Conservation (phyloP, 805 yeast species). For the Candida stauntonica region DNA sequence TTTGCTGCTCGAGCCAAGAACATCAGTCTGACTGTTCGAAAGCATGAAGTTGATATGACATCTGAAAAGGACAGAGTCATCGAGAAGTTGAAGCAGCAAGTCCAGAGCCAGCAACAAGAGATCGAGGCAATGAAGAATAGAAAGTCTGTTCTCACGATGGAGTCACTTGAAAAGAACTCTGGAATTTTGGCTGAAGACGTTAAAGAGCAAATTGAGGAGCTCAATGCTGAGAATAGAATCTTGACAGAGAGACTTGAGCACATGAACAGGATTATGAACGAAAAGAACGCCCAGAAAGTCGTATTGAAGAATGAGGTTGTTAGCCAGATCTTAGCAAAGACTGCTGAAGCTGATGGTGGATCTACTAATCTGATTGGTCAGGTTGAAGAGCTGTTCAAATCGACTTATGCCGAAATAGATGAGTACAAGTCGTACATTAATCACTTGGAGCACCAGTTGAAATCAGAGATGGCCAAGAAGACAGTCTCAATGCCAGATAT, state of each 20-base stretch:
- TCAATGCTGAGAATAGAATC: conserved; percentile 61
- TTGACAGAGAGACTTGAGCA: conserved; percentile 68
- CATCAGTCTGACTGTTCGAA: conserved; percentile 63
- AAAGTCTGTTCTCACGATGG: conserved; percentile 4
- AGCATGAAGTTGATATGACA: conserved; percentile 36
- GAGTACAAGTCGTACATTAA: conserved; percentile 56
- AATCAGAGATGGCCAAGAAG: conserved; percentile 17
- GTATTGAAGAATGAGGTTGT: conserved; percentile 55
- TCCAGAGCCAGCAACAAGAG: conserved; percentile 59
- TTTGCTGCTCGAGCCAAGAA: conserved; percentile 94
- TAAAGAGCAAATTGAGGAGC: conserved; percentile 35
- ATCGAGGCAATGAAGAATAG: conserved; percentile 35
- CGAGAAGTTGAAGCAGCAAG: conserved; percentile 50
- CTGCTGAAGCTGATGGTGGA: conserved; percentile 17
- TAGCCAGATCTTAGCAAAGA: conserved; percentile 48
- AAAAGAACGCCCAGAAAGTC: conserved; percentile 49
- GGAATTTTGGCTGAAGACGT: conserved; percentile 11
- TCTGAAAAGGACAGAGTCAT: conserved; percentile 48
- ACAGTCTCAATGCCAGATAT: not conserved
- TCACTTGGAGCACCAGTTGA: conserved; percentile 54
- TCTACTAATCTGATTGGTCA: conserved; percentile 40
- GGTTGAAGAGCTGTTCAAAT: conserved; percentile 43
- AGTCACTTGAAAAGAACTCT: conserved; percentile 6
- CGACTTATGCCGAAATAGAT: conserved; percentile 47
- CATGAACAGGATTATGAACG: conserved; percentile 57